A percentile compares a stretch with the other conserved stretches of the same genome.
These are phyloP conservation scores for Phytophthora cryptogea DNA, from an alignment of 352 stramenopile genomes.

Conservation along the genomic window DNA sequence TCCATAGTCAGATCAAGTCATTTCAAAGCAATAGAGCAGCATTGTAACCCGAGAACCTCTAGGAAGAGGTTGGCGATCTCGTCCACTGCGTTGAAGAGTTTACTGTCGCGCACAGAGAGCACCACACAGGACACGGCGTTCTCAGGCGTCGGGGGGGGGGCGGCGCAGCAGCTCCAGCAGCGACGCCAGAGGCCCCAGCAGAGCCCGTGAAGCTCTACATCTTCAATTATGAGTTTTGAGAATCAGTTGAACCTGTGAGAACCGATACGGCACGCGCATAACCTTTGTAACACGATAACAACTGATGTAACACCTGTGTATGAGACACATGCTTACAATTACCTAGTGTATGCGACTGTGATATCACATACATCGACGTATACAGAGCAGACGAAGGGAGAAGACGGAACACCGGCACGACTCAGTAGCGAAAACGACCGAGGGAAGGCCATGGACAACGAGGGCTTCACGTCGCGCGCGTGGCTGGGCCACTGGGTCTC, in stretches of 20 bases:
- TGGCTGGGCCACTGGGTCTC: conserved; percentile 65
- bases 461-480: conserved; percentile 48
- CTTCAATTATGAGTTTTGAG: too few species aligned
- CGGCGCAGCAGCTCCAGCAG: conserved; percentile 28
- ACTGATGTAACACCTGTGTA: background rate
- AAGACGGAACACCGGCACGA: background rate
- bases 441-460: conserved; percentile 33
- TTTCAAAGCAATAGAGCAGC: background rate
- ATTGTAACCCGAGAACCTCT: too few species aligned
- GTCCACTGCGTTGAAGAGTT: conserved; percentile 42
- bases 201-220: conserved; percentile 21
- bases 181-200: conserved; percentile 23
- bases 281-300: background rate
- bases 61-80: conserved; percentile 32
- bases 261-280: background rate
- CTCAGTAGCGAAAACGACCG: conserved; percentile 4
- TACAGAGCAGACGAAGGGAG: background rate
- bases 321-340: background rate
- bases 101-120: conserved; percentile 9
- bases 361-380: background rate
- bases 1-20: background rate
- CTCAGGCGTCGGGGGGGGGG: conserved; percentile 1
- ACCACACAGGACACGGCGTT: conserved; percentile 9
- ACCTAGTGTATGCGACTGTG: background rate
- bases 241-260: too few species aligned